Base-by-base conservation (phyloP, 805 yeast species). In the Myxozyma nipponensis region DNA sequence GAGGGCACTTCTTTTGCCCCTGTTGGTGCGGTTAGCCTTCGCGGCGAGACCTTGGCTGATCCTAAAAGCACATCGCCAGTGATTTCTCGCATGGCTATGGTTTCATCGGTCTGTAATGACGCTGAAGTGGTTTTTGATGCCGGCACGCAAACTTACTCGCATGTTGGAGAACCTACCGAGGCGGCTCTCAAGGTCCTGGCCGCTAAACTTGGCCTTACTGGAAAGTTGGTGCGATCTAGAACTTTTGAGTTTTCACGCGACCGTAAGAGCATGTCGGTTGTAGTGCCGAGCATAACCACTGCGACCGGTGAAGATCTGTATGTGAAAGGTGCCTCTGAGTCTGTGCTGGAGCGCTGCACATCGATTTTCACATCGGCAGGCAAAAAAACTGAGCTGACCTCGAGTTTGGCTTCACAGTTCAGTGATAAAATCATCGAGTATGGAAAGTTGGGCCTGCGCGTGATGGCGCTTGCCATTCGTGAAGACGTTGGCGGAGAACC, bases 321-420 rank as follows among this genome's bases (percentile, higher is more conserved):
- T 46, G 73, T 78, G 15, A 78, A 78, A 60, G 83, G 82, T 54
- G 82, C 82, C 0, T 81, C 79, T 22, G 83, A 78, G 63, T 67
- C 74, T 44, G 59, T 78, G 36, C 60, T 78, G 40, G 65, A 62
- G 1, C 66, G 76, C 46, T 77, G 79, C 45, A 63, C 68, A 22
- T 65, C 60, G 65, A 60, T 69, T 36, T 70, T 68, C 21, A 66
- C 66, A 42, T 46, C 59, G 1, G 50, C 59, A 34, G 60, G 61
- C 9, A 28, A 13, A 13, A 63, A 59, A 22, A 61, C 59, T 15
- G 42, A 57, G 10, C 61, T 74, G 44, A 65, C 73, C 10, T 63
- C 66, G 6, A 63, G 61, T n/a, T 70, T 70, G 45, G 66, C 60
- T 41, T 53, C 50, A 2, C 49, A 58, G n/a, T 63, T 75, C 38